Evolutionary conservation across 192 early-diverging fungal genomes (phyloP), one percentile per base, ranked within the genome.

Genomic region (Rhizophagus clarus): DNA sequence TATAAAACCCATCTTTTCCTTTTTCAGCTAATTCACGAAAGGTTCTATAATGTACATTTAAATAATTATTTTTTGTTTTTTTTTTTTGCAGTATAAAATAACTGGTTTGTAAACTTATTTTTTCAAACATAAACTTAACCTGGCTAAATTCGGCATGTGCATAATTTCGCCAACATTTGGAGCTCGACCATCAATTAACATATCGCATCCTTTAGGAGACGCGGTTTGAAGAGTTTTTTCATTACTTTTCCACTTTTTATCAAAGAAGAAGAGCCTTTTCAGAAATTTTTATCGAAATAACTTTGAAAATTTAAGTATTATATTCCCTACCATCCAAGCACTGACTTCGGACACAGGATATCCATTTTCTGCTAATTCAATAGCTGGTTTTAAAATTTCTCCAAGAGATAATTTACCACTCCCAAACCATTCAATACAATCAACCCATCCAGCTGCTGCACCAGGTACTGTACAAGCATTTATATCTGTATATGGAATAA

Each of bases 361-460:
- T 68, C 94, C 94, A 28, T 92, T 82, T 75, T 93, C 89, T 2
- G 93, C 93, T 7, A 94, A 80, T 74, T 81, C 82, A 79, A 94
- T 91, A 2, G 94, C 94, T 8, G 94, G 94, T 12, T 72, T 79
- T 4, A 95, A 84, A 66, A 93, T 84, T 14, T 91, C 88, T 10
- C 10, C 67, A 49, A 94, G 77, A 14, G 85, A 72, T 8, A 95
- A 32, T 61, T 86, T 84, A 8, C 90, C 87, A 14, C 88, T 90
- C 8, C 94, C 94, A 84, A 94, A 93, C 2, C 42, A 45, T 71
- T 87, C 76, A 3, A 94, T 81, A 1, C 89, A 87, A 77, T 94
- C 93, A 10, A 89, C 82, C 93, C 93, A 95, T 17, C 89, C 93
- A 1, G 91, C 90, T 10, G 90, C 93, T 4, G 94, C 93, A 22